Evolutionary conservation across 2,329 filamentous ascomycete genomes (phyloP).

Genomic region (Ceratocystiopsis sp.): DNA sequence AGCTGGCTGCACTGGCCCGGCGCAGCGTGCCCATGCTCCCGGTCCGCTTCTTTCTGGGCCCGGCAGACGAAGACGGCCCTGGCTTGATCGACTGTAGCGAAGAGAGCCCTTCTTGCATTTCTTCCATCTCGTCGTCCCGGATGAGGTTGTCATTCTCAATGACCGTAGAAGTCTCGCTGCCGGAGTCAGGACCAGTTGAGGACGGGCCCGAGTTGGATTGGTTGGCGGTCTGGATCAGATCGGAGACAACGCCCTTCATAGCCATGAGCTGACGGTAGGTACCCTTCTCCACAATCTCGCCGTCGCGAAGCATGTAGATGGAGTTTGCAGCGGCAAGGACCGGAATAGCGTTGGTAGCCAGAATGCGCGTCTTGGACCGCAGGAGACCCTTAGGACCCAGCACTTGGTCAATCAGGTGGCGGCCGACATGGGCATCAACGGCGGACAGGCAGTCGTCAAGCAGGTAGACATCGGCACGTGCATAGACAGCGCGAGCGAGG

Average conservation of each 20-base stretch:
- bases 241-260: constrained; percentile 80
- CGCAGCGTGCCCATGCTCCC: constrained; percentile 69
- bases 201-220: constrained; percentile 32
- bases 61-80: constrained; percentile 15
- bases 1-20: constrained; percentile 80
- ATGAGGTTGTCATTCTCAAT: constrained; percentile 38
- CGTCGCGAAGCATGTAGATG: constrained; percentile 70
- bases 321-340: constrained; percentile 80
- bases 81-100: constrained; percentile 59
- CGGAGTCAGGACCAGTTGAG: constrained; percentile 12
- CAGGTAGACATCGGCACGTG: constrained; percentile 88
- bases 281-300: constrained; percentile 69
- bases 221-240: constrained; percentile 62
- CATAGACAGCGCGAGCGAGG: constrained; percentile 85
- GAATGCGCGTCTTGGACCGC: constrained; percentile 69
- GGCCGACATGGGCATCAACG: constrained; percentile 94
- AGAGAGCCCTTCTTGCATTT: constrained; percentile 61
- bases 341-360: constrained; percentile 89
- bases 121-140: constrained; percentile 53
- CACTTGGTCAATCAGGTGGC: constrained; percentile 88
- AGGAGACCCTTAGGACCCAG: constrained; percentile 73
- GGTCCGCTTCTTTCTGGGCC: constrained; percentile 32
- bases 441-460: constrained; percentile 90
- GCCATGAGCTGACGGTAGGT: constrained; percentile 84
- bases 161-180: constrained; percentile 40